phyloP scores from a whole-genome alignment of 1,139 yeast species.

The Candida neerlandica region DNA sequence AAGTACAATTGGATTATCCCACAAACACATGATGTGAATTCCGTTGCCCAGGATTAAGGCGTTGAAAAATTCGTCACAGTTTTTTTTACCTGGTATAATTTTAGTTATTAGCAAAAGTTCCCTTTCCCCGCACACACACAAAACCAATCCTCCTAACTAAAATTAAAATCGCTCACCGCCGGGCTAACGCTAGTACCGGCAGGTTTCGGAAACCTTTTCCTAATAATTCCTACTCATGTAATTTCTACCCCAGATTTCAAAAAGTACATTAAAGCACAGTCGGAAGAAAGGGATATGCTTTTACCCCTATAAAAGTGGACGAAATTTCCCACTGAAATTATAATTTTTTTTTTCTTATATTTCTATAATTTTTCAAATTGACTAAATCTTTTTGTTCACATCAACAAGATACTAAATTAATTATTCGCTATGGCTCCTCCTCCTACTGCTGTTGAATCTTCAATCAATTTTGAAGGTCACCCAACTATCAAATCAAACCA shows the following conservation, averaged over 20 bases:
- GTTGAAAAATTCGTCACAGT: not conserved
- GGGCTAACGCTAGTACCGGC: not conserved
- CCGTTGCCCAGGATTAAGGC: not conserved
- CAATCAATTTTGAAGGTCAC: constrained; percentile 46
- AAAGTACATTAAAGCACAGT: not conserved
- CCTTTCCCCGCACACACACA: constrained; percentile 7
- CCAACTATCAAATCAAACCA: constrained; percentile 45
- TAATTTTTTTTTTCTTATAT: not conserved
- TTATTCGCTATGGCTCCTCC: constrained; percentile 44
- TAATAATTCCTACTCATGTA: constrained; percentile 3
- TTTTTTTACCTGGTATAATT: too few species aligned
- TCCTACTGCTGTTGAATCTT: constrained; percentile 52
- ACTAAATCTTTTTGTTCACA: not conserved
- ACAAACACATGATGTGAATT: not conserved
- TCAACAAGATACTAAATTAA: not conserved
- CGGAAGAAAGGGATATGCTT: constrained; percentile 1
- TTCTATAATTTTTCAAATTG: not conserved
- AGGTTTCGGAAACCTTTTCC: constrained; percentile 4
- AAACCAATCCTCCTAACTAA: not conserved
- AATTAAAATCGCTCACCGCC: constrained; percentile 1
- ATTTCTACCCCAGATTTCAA: constrained; percentile 7
- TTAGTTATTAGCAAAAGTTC: constrained; percentile 3
- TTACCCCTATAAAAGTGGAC: constrained; percentile 3
- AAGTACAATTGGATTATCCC: too few species aligned
- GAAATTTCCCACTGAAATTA: constrained; percentile 2